Conservation (phyloP, 169 alveolate genomes). For the Plasmodium billcollinsi region DNA sequence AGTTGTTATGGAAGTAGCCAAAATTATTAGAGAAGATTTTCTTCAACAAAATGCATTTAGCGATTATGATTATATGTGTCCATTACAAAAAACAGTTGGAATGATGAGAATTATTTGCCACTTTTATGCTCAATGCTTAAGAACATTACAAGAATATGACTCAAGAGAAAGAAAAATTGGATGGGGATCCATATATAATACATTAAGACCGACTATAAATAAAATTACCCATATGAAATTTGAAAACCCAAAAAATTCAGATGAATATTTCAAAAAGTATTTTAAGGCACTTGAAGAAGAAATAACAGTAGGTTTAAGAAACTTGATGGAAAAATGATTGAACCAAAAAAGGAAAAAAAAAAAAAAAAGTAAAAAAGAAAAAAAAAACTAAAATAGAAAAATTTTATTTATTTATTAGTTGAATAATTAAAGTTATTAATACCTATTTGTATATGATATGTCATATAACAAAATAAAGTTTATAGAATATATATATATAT, state of each 20-base stretch:
- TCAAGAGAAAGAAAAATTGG: constrained; percentile 91
- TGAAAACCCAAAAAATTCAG: constrained; percentile 79
- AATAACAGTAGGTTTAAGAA: constrained; percentile 71
- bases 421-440: no score
- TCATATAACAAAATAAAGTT: no score
- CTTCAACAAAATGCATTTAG: constrained; percentile 98
- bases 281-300: constrained; percentile 75
- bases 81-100: constrained; percentile 96
- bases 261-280: constrained; percentile 75
- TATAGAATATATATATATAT: no score
- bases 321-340: constrained; percentile 44
- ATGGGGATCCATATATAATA: constrained; percentile 94
- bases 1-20: constrained; percentile 95
- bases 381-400: not conserved
- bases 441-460: no score
- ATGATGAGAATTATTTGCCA: constrained; percentile 97
- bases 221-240: constrained; percentile 94
- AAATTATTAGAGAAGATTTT: constrained; percentile 98
- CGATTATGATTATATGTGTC: constrained; percentile 98
- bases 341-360: not conserved
- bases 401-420: no score
- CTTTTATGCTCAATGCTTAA: constrained; percentile 94
- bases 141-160: constrained; percentile 83
- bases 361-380: not conserved
- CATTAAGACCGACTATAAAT: constrained; percentile 92